Evolutionary conservation across 129 eudicot genomes (phyloP).

Genomic region (Centella asiatica): DNA sequence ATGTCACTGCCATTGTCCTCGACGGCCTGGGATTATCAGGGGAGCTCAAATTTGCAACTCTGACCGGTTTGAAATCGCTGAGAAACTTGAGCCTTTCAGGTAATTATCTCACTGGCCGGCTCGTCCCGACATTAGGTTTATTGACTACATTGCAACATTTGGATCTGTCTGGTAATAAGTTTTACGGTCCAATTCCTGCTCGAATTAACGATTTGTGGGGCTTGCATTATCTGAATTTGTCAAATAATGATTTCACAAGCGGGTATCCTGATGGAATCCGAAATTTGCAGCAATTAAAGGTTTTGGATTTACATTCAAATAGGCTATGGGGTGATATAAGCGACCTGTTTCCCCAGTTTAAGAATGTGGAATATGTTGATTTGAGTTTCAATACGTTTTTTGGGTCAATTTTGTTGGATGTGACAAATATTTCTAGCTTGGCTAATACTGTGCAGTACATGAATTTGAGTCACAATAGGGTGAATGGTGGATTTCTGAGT

Average conservation of each 20-base stretch:
- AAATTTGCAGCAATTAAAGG: conserved; percentile 66
- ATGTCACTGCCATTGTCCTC: conserved; percentile 47
- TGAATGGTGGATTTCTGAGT: conserved; percentile 56
- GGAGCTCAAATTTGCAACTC: conserved; percentile 65
- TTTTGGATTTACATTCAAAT: conserved; percentile 74
- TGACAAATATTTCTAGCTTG: conserved; percentile 41
- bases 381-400: conserved; percentile 59
- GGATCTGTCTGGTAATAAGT: conserved; percentile 73
- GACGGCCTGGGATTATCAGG: conserved; percentile 61
- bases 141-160: conserved; percentile 53
- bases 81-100: conserved; percentile 62
- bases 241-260: conserved; percentile 46
- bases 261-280: conserved; percentile 57
- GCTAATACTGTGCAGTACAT: conserved; percentile 65
- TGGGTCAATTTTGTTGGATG: conserved; percentile 47
- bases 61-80: conserved; percentile 36
- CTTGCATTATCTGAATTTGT: conserved; percentile 62
- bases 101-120: conserved; percentile 54
- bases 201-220: conserved; percentile 58
- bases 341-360: conserved; percentile 44
- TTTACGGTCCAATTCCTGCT: conserved; percentile 82
- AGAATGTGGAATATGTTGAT: conserved; percentile 78
- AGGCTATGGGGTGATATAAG: conserved; percentile 58
- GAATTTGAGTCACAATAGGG: conserved; percentile 61
- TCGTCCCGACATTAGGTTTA: conserved; percentile 64